Evolutionary conservation across 306 rosid genomes (phyloP), one percentile per base, ranked within the genome.

Genomic region (Myrica gale): DNA sequence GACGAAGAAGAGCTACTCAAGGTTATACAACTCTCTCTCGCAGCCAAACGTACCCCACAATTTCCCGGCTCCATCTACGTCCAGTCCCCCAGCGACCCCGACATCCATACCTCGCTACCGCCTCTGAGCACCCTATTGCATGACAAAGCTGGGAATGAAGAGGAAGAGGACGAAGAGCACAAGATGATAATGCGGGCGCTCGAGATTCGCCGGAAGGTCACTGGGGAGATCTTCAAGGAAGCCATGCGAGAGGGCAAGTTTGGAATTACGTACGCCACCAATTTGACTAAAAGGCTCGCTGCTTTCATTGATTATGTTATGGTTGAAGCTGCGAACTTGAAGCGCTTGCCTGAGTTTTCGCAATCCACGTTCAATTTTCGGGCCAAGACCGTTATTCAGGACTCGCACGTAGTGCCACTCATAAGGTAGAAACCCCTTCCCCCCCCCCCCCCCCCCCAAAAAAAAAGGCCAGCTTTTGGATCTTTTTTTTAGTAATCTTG

Each of bases 41-140:
- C 92, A 0, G 81, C 87, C 42, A 90, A 83, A 32, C 86, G 97
- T 54, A 90, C 97, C 65, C 98, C 97, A 57, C 97, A 92, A 57
- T 94, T 90, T 80, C 98, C 98, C 1, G 98, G 97, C 46, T 94
- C 98, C 44, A 87, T 94, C 50, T 90, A 90, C 55, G 91, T 76
- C 75, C 97, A 91, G 67, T 91, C 98, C 51, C 90, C 98, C 0
- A 54, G 86, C 39, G 97, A 92, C 74, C 70, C 89, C n/a, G 93
- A 90, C 45, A 93, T 88, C 83, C 87, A 85, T 47, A 76, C 93
- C 72, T 91, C 97, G 69, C 84, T 86, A 10, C 90, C 94, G 37
- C 87, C 89, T 17, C 57, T 90, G 9, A 76, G 71, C 17, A 84
- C 84, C 47, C 87, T 90, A 7, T 83, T 92, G 68, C 83, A 74